Conservation (phyloP, 768 basidiomycete genomes). For the Mycena venus region DNA sequence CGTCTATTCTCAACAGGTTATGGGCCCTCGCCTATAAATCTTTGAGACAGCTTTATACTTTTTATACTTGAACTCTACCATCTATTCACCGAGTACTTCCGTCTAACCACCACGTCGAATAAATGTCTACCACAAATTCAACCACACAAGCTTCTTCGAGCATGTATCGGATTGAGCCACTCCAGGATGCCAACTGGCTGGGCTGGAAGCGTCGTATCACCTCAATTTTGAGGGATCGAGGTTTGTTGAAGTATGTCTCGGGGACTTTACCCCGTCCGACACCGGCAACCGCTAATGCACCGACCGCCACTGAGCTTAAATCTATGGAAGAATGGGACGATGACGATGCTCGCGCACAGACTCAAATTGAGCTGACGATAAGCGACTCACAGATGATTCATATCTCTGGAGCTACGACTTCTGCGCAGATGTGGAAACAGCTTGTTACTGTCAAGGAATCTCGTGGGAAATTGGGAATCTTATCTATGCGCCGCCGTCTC, state of each 20-base stretch:
- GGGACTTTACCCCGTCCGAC: neutral
- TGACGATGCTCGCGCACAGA: slow-evolving; percentile 9
- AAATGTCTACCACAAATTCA: too few relatives aligned
- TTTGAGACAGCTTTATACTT: too few relatives aligned
- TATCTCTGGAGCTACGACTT: too few relatives aligned
- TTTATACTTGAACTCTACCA: too few relatives aligned
- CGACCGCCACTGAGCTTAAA: neutral
- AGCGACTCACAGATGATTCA: slow-evolving; percentile 15
- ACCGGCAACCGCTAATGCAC: neutral
- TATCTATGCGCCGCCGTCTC: slow-evolving; percentile 7
- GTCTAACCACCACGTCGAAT: too few relatives aligned
- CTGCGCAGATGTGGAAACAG: slow-evolving; percentile 14
- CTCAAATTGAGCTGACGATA: slow-evolving; percentile 19
- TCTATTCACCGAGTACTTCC: too few relatives aligned
- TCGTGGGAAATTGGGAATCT: slow-evolving; percentile 9
- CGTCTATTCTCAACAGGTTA: too few relatives aligned
- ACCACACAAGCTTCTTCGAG: too few relatives aligned
- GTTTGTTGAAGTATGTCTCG: neutral
- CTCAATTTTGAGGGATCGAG: neutral
- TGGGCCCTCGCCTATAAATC: too few relatives aligned
- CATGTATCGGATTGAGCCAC: too few relatives aligned
- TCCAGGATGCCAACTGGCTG: too few relatives aligned
- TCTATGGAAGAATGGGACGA: slow-evolving; percentile 12
- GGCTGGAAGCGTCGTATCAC: too few relatives aligned
- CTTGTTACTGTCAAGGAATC: slow-evolving; percentile 1